Evolutionary conservation across 1,139 yeast species (phyloP), one percentile per base, ranked within the genome.

Genomic region (Sporopachydermia cereana): DNA sequence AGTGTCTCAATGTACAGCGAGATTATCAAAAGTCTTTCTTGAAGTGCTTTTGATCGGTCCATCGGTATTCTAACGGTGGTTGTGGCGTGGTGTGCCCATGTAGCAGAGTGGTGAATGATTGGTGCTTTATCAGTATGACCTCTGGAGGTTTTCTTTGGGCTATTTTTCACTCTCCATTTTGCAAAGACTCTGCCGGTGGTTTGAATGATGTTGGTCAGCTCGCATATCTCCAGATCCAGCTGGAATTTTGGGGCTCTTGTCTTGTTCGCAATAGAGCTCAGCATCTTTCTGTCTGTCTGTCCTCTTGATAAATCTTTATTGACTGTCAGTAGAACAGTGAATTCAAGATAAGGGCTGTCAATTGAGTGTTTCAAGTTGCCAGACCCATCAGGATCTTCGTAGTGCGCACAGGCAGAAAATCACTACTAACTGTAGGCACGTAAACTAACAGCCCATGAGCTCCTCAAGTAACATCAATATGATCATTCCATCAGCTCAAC

Each of bases 121-220:
- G 58, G 63, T 3, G 62, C 68, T 41, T 63, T 63, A 3, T 62
- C 66, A 2, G 78, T 72, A 16, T 67, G 64, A 27, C 75, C 76
- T 46, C 72, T 60, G 21, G 70, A 54, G 44, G 66, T 63, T 36
- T 71, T 59, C 41, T 64, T 53, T 31, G 71, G 52, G 36, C 71
- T 55, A 47, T 74, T 78, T 44, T 64, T 64, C 24, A 76, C 56
- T 44, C 62, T 63, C 81, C 81, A 76, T 48, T 79, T 78, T 24
- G 86, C 75, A 53, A 63, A 79, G 53, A 91, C 79, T 41, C 67
- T 60, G 1, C 95, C 95, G 2, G 77, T 68, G 2, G 83, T 72
- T 53, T 84, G 86, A 0, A 97, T 97, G 34, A 89, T 76, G 57
- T 89, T 89, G 25, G 80, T 72, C 44, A 89, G 67, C 53, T 84